Evolutionary conservation across 1,139 yeast species (phyloP).

Genomic region (Scheffersomyces lignicola): DNA sequence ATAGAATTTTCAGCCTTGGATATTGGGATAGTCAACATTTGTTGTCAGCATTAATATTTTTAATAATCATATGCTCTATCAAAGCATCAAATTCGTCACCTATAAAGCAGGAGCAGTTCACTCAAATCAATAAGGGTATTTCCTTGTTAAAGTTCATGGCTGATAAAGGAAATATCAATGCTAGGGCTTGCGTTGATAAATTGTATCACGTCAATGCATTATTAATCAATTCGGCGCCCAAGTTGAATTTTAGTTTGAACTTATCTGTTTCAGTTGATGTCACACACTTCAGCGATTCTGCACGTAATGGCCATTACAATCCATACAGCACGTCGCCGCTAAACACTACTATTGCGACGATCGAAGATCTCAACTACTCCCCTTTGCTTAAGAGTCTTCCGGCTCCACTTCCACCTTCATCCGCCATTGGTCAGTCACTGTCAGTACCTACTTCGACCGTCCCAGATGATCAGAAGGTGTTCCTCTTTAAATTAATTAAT

Average conservation of each 20-base stretch:
- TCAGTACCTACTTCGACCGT: background rate
- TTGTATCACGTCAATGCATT: constrained; percentile 20
- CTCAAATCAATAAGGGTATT: constrained; percentile 33
- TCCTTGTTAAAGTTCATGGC: constrained; percentile 41
- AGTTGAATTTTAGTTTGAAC: constrained; percentile 19
- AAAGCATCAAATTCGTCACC: constrained; percentile 12
- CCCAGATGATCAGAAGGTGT: background rate
- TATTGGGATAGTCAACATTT: constrained; percentile 56
- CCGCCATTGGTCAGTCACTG: background rate
- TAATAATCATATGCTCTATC: constrained; percentile 21
- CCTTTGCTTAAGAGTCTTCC: background rate
- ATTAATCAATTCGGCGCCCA: constrained; percentile 18
- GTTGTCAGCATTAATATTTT: constrained; percentile 42
- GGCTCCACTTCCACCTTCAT: background rate
- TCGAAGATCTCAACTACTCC: background rate
- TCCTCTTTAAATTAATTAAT: constrained; percentile 6
- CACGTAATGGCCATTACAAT: background rate
- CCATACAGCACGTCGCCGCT: background rate
- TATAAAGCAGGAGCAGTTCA: constrained; percentile 28
- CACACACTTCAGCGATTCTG: constrained; percentile 1
- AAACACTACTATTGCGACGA: background rate
- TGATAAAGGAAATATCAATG: constrained; percentile 42
- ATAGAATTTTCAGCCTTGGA: constrained; percentile 44
- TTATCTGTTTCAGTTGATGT: constrained; percentile 8
- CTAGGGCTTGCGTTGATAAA: constrained; percentile 27